A percentile compares a stretch with the other conserved stretches of the same genome.
phyloP scores from a whole-genome alignment of 2,329 filamentous ascomycete genomes.

The Rhynchosporium agropyri region DNA sequence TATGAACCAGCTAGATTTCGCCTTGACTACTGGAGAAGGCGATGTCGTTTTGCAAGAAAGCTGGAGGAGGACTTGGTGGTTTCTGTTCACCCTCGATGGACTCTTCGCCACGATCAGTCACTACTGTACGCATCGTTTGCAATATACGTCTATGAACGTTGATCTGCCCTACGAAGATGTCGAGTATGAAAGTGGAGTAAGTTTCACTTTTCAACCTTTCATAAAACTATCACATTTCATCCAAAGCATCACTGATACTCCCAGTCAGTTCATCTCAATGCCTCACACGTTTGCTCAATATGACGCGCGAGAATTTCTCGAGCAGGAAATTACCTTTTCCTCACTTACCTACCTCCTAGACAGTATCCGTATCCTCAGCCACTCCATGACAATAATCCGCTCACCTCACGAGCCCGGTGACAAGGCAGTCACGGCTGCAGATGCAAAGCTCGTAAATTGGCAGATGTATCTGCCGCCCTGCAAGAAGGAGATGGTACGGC shows the following conservation, averaged over 20 bases:
- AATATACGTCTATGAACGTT: slow-evolving; percentile 55
- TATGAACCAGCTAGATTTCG: slow-evolving; percentile 59
- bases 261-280: slow-evolving; percentile 46
- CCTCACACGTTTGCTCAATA: slow-evolving; percentile 60
- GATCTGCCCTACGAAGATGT: slow-evolving; percentile 66
- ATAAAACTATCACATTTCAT: not conserved
- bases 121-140: slow-evolving; percentile 45
- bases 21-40: slow-evolving; percentile 49
- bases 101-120: slow-evolving; percentile 39
- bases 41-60: slow-evolving; percentile 57
- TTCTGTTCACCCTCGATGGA: slow-evolving; percentile 64
- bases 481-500: slow-evolving; percentile 44
- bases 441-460: slow-evolving; percentile 43
- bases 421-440: slow-evolving; percentile 19
- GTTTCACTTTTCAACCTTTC: slow-evolving; percentile 13
- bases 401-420: slow-evolving; percentile 51
- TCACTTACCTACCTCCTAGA: slow-evolving; percentile 70
- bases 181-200: slow-evolving; percentile 51
- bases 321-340: slow-evolving; percentile 59
- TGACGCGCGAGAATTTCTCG: slow-evolving; percentile 61
- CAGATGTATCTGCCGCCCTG: slow-evolving; percentile 44
- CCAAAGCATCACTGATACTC: not conserved
- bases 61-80: slow-evolving; percentile 74
- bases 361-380: slow-evolving; percentile 60
- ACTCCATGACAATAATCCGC: slow-evolving; percentile 50